phyloP scores from a whole-genome alignment of 495 filamentous ascomycete genomes.

The Amniculicola lignicola region DNA sequence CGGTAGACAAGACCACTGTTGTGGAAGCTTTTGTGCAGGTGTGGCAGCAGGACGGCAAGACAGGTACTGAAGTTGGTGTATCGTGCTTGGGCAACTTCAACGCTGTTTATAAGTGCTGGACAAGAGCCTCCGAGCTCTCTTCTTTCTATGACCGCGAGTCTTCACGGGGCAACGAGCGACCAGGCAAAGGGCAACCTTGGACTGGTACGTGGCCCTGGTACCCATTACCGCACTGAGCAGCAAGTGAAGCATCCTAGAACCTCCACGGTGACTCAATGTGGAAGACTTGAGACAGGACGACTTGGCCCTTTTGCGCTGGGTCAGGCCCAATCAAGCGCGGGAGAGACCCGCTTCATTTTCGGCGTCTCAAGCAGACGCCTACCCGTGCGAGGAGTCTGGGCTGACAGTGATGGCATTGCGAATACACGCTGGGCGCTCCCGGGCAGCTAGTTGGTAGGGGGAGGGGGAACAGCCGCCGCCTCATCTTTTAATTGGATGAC shows the following conservation, averaged over 20 bases:
- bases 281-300: neutral
- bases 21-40: no score
- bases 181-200: slow-evolving; percentile 4
- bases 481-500: neutral
- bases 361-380: slow-evolving; percentile 10
- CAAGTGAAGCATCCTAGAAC: slow-evolving; percentile 5
- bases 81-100: no score
- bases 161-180: slow-evolving; percentile 20
- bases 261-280: slow-evolving; percentile 21
- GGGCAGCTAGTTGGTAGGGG: neutral
- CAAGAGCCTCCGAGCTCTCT: slow-evolving; percentile 1
- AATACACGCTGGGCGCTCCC: neutral
- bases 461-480: neutral
- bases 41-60: no score
- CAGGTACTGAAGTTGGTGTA: no score
- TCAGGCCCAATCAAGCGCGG: slow-evolving; percentile 12
- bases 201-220: slow-evolving; percentile 21
- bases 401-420: neutral
- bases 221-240: slow-evolving; percentile 7
- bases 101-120: neutral
- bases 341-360: slow-evolving; percentile 16
- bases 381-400: neutral
- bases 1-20: no score
- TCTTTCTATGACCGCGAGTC: neutral
- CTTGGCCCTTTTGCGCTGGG: neutral